Evolutionary conservation across 441 rosid species (phyloP).

Genomic region (Rhodomyrtus psidioides): DNA sequence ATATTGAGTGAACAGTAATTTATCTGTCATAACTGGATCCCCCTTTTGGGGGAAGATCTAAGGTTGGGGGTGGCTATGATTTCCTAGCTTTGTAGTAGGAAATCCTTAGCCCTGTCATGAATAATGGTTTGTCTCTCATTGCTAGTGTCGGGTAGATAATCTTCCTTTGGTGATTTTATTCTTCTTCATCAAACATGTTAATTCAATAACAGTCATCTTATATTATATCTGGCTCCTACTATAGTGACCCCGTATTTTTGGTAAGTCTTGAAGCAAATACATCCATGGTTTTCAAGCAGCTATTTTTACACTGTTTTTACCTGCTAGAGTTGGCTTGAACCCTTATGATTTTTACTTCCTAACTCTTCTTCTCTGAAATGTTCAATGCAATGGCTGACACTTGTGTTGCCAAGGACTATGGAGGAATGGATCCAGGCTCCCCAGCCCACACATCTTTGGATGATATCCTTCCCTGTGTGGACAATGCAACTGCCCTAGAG

Average conservation of each 20-base stretch:
- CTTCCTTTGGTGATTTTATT: no score
- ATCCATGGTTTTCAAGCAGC: background rate
- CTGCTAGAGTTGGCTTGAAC: background rate
- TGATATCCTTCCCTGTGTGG: background rate
- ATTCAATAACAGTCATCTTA: no score
- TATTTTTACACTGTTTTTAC: background rate
- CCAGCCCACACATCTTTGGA: background rate
- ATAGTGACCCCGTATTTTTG: background rate
- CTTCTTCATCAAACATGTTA: no score
- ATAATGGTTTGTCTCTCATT: no score
- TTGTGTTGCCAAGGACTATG: background rate
- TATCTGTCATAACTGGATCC: no score
- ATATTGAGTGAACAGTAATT: no score
- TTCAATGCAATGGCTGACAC: background rate
- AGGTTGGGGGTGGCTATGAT: no score
- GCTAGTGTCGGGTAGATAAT: no score
- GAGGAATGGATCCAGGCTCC: background rate
- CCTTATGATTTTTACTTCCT: background rate
- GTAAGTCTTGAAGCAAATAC: background rate
- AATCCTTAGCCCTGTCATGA: no score
- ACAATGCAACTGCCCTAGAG: background rate
- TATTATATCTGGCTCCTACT: background rate
- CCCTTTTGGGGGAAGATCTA: no score
- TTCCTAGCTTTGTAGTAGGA: no score
- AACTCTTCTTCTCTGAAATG: background rate